Percentiles rank a stretch among this genome's conserved stretches.
Conservation (phyloP, 1,139 yeast species). For the Starmera stellimalicola region DNA sequence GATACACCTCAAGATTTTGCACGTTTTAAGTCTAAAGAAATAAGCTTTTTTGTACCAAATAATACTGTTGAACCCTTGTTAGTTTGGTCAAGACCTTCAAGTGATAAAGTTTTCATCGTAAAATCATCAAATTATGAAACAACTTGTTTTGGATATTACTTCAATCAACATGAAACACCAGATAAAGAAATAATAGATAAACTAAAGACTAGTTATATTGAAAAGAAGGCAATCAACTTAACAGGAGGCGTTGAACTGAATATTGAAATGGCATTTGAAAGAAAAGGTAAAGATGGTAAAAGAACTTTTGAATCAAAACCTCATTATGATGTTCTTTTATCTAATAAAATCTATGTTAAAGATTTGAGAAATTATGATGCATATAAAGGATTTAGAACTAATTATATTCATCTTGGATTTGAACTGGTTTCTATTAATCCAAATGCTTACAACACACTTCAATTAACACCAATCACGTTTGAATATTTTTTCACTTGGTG, state of each 20-base stretch:
- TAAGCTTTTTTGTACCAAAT: slow-evolving; percentile 64
- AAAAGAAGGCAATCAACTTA: slow-evolving; percentile 46
- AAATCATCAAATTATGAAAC: slow-evolving; percentile 32
- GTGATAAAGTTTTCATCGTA: slow-evolving; percentile 35
- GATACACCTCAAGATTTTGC: slow-evolving; percentile 56
- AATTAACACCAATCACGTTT: slow-evolving; percentile 63
- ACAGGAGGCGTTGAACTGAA: slow-evolving; percentile 53
- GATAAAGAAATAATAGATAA: slow-evolving; percentile 13
- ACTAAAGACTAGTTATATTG: slow-evolving; percentile 24
- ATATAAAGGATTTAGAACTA: slow-evolving; percentile 68
- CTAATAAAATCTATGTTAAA: slow-evolving; percentile 52
- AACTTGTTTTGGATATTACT: slow-evolving; percentile 43
- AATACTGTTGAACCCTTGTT: slow-evolving; percentile 48
- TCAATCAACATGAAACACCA: slow-evolving; percentile 23
- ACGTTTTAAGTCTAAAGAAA: slow-evolving; percentile 53
- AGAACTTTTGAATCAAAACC: slow-evolving; percentile 51
- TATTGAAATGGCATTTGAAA: slow-evolving; percentile 51
- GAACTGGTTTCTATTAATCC: slow-evolving; percentile 43
- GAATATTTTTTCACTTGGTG: slow-evolving; percentile 78
- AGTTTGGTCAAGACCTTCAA: slow-evolving; percentile 50
- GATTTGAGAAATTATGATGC: slow-evolving; percentile 53
- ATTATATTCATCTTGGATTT: slow-evolving; percentile 71
- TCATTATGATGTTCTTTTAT: slow-evolving; percentile 59
- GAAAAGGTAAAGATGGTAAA: slow-evolving; percentile 26
- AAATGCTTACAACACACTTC: slow-evolving; percentile 57